Evolutionary conservation across 2,329 filamentous ascomycete genomes (phyloP), one percentile per base, ranked within the genome.

Genomic region (Ceratocystis cubensis): DNA sequence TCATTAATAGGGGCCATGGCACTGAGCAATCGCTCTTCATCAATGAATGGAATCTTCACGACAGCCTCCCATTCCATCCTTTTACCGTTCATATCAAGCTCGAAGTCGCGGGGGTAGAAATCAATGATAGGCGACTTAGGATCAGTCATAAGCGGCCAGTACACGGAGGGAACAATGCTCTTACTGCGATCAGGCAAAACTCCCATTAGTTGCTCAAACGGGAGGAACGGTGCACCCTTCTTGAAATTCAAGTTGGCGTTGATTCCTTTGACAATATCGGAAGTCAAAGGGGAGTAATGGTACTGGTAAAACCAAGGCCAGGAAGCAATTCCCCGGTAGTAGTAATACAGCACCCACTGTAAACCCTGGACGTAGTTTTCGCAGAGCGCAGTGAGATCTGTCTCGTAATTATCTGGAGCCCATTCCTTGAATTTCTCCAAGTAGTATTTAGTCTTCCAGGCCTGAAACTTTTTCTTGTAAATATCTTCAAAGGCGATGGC

Each of bases 51-150:
- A 73, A 99, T 99, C 76, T 97, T 99, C 70, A 99, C 91, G 46
- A 99, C 93, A 33, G 94, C 94, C 74, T 99, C 94, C 94, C 94
- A 99, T 70, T 99, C 95, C 88, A 96, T 95, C 78, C 96, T 99
- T 80, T 99, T 99, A 68, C 94, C 95, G 72, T 99, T 97, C 94
- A 99, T 97, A 74, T 99, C 95, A 50, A 99, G 81, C 70, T 95
- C 91, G 72, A 99, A 99, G 72, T 99, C 94, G 71, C 93, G 84
- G 1, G 94, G 94, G 72, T 99, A 99, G 75, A 99, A 99, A 74
- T 99, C 94, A 72, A 96, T 88, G 74, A 99, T 99, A 1, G 94
- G 91, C 17, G 93, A 97, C 17, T 88, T 84, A 1, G 88, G 82
- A 66, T 89, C 89, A 1, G 91, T 96, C 94, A 99, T 99, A 62